Evolutionary conservation across 345 rosid species (phyloP).

Genomic region (Lumnitzera racemosa): DNA sequence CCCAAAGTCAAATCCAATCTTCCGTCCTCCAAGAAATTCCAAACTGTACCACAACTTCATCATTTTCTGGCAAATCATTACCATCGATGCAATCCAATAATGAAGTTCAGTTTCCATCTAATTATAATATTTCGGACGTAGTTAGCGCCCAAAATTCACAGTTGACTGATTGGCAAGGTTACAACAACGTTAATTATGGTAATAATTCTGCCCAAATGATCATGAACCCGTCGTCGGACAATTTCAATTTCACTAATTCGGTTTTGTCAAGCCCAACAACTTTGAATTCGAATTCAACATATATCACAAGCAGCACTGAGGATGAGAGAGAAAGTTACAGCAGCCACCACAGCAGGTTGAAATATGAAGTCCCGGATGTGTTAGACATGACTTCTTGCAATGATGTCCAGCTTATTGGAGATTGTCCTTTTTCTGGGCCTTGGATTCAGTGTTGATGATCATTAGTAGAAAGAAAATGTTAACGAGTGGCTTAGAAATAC

Average conservation of each 20-base stretch:
- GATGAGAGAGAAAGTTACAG: constrained; percentile 80
- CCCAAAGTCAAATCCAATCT: constrained; percentile 6
- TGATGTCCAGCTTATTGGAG: constrained; percentile 8
- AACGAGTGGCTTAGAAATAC: too few relatives aligned
- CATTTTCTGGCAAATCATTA: constrained; percentile 5
- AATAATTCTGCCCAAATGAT: neutral
- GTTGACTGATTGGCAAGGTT: constrained; percentile 11
- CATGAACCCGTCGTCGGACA: constrained; percentile 6
- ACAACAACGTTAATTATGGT: constrained; percentile 18
- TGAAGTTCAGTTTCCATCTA: constrained; percentile 6
- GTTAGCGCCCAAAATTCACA: constrained; percentile 10
- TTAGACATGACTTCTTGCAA: constrained; percentile 55
- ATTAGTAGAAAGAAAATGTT: too few relatives aligned
- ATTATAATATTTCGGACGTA: neutral
- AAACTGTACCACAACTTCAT: neutral
- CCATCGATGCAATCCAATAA: constrained; percentile 8
- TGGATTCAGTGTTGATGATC: neutral
- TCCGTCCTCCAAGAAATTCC: constrained; percentile 6
- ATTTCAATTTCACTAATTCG: constrained; percentile 9
- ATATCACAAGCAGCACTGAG: constrained; percentile 41
- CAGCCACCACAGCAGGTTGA: constrained; percentile 33
- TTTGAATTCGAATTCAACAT: constrained; percentile 54
- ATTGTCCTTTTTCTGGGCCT: neutral
- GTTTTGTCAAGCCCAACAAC: constrained; percentile 51
- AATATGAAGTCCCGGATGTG: constrained; percentile 44